These are phyloP conservation scores for Pseudonitzschia multiseries DNA, from an alignment of 108 stramenopile species.

Conservation along the genomic window DNA sequence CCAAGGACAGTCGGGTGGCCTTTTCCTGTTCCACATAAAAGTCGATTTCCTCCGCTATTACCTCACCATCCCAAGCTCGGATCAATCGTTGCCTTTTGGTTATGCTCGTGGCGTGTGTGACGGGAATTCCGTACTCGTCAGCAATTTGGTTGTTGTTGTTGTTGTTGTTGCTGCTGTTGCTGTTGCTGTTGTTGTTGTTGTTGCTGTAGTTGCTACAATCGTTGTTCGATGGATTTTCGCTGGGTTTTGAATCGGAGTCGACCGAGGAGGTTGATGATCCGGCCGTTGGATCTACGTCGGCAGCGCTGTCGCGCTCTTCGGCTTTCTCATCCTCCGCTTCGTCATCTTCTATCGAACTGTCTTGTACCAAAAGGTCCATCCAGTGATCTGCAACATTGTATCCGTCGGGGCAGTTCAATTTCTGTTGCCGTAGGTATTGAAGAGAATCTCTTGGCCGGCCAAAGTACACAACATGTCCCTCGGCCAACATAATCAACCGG, in stretches of 20 bases:
- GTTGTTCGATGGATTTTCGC: not conserved
- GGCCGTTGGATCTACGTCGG: not conserved
- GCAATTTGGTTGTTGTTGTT: not conserved
- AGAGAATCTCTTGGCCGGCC: slow-evolving; percentile 63
- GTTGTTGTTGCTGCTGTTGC: too few species aligned
- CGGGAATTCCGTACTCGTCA: not conserved
- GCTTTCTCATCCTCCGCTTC: slow-evolving; percentile 1
- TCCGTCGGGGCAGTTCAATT: slow-evolving; percentile 52
- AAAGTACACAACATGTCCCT: slow-evolving; percentile 74
- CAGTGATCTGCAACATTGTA: slow-evolving; percentile 84
- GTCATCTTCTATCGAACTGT: slow-evolving; percentile 32
- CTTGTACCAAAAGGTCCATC: slow-evolving; percentile 75
- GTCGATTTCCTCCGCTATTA: slow-evolving; percentile 13
- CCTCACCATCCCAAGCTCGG: slow-evolving; percentile 19
- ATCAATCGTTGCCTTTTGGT: slow-evolving; percentile 21
- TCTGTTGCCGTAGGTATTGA: slow-evolving; percentile 36
- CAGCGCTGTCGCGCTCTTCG: not conserved
- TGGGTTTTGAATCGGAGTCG: not conserved
- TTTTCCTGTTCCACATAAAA: slow-evolving; percentile 9
- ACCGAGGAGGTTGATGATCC: not conserved
- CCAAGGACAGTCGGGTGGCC: not conserved
- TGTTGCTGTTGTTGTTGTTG: too few species aligned
- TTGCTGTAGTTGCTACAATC: too few species aligned
- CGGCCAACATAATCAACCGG: slow-evolving; percentile 64
- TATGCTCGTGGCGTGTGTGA: not conserved